phyloP scores from a whole-genome alignment of 768 basidiomycete species.

The Tylopilus balloui region DNA sequence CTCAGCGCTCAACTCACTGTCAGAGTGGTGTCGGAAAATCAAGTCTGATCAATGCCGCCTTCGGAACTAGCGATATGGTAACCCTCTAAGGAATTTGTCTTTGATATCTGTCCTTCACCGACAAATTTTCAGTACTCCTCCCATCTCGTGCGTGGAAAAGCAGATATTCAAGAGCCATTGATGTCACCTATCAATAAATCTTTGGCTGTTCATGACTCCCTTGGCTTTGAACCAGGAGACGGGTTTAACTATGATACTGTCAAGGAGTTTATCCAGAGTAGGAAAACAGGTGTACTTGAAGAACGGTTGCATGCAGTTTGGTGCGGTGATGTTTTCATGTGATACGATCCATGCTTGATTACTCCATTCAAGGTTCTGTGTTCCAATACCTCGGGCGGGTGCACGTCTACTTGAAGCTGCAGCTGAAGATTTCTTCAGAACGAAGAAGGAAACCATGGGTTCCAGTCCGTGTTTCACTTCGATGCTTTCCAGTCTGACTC shows the following conservation, averaged over 20 bases:
- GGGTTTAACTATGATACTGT: background rate
- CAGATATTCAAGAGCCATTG: background rate
- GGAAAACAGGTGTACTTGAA: background rate
- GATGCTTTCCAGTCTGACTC: background rate
- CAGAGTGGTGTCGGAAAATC: background rate
- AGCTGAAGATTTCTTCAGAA: conserved; percentile 1
- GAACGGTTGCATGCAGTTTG: conserved; percentile 2
- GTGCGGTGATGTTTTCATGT: background rate
- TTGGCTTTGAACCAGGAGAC: conserved; percentile 4
- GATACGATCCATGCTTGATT: background rate
- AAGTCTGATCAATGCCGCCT: background rate
- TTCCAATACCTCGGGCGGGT: background rate
- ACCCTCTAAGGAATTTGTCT: background rate
- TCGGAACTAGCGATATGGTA: background rate
- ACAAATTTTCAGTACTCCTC: background rate
- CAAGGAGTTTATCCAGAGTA: background rate
- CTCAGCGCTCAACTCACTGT: background rate
- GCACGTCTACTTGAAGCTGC: background rate
- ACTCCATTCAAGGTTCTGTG: background rate
- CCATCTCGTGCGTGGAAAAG: background rate
- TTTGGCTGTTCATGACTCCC: background rate
- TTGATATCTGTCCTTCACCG: background rate
- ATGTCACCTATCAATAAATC: background rate
- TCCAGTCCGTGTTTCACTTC: background rate
- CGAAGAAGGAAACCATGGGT: background rate